Evolutionary conservation across 1,284 basidiomycete genomes (phyloP).

Genomic region (Moesziomyces parantarcticus): DNA sequence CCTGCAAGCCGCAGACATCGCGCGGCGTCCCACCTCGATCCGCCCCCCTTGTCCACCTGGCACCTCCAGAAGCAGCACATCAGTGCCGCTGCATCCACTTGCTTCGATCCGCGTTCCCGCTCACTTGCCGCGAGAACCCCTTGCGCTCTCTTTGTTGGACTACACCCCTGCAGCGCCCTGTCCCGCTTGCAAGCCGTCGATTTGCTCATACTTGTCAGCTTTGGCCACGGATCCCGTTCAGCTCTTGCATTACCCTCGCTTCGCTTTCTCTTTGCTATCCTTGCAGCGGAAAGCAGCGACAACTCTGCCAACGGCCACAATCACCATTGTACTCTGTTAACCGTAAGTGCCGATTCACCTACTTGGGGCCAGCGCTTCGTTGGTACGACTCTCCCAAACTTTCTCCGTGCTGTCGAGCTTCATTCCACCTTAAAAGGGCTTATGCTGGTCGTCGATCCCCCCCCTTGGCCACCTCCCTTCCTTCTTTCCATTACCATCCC

Average conservation of each 20-base stretch:
- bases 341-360: not conserved
- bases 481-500: slow-evolving; percentile 5
- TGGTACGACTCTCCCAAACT: no score
- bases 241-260: not conserved
- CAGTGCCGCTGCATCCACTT: not conserved
- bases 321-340: not conserved
- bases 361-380: not conserved
- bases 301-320: not conserved
- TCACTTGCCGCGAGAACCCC: slow-evolving; percentile 9
- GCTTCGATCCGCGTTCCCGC: slow-evolving; percentile 18
- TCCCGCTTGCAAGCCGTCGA: not conserved
- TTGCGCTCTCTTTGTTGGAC: slow-evolving; percentile 21
- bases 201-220: not conserved
- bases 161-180: slow-evolving; percentile 15
- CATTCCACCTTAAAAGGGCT: slow-evolving; percentile 36
- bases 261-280: not conserved
- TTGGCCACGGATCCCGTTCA: not conserved
- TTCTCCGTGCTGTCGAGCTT: slow-evolving; percentile 11
- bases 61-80: not conserved
- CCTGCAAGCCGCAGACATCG: slow-evolving; percentile 33
- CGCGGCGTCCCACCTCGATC: slow-evolving; percentile 8
- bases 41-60: slow-evolving; percentile 7
- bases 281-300: not conserved
- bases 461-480: slow-evolving; percentile 3
- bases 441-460: slow-evolving; percentile 38